Conservation (phyloP, 345 rosid genomes). For the Moringa oleifera region DNA sequence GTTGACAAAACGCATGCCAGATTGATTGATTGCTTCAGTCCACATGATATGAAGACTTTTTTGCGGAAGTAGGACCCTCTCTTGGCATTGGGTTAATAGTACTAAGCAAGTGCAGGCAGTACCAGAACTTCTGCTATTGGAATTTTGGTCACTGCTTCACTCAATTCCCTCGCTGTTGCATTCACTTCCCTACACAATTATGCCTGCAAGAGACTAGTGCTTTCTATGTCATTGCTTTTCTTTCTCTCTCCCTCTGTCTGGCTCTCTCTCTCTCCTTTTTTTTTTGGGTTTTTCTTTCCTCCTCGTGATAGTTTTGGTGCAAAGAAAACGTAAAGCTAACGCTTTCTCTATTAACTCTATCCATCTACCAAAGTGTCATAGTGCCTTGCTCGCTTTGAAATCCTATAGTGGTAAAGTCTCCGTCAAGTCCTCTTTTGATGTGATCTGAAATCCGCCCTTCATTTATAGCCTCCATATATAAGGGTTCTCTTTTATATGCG, state of each 20-base stretch:
- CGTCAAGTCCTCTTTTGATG: conserved; percentile 16
- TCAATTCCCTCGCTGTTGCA: conserved; percentile 23
- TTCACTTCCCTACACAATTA: conserved; percentile 44
- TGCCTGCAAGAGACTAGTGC: conserved; percentile 32
- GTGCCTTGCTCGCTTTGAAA: conserved; percentile 26
- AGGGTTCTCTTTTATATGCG: conserved; percentile 12
- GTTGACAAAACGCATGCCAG: conserved; percentile 21
- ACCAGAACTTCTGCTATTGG: not conserved
- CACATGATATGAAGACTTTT: conserved; percentile 14
- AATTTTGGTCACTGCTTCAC: conserved; percentile 20
- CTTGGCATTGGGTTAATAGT: not conserved
- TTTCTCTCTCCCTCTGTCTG: too few relatives aligned
- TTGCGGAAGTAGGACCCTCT: not conserved
- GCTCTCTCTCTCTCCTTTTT: too few relatives aligned
- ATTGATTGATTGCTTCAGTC: conserved; percentile 30
- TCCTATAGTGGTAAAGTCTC: conserved; percentile 5
- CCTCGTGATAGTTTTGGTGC: too few relatives aligned
- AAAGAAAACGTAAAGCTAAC: conserved; percentile 70
- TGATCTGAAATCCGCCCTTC: not conserved
- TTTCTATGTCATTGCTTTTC: conserved; percentile 34
- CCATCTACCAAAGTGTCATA: conserved; percentile 36
- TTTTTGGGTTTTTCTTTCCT: too few relatives aligned
- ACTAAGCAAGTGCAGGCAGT: not conserved
- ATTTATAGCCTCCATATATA: conserved; percentile 17
- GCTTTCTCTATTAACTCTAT: conserved; percentile 36